Conservation (phyloP, 208 protist genomes). For the Phytomonas francai region DNA sequence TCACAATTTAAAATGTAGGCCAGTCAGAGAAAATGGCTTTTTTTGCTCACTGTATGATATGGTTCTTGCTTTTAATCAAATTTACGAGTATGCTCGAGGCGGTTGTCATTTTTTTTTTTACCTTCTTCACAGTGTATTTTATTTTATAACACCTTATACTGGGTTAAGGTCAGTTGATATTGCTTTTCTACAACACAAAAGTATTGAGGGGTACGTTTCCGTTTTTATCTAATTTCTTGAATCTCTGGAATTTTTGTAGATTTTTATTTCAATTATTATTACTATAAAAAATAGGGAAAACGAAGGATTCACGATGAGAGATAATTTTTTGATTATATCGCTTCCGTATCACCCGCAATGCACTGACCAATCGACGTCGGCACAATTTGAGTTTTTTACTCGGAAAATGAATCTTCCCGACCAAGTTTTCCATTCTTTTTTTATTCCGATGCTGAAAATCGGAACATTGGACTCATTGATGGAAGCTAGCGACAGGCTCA, state of each 20-base stretch:
- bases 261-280: conserved; percentile 10
- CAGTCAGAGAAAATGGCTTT: too few species aligned
- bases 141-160: background rate
- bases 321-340: conserved; percentile 72
- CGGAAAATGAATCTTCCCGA: conserved; percentile 56
- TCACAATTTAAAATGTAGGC: too few species aligned
- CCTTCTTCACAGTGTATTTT: conserved; percentile 1
- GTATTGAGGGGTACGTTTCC: background rate
- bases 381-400: conserved; percentile 69
- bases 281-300: background rate
- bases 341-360: conserved; percentile 70
- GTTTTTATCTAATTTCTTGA: conserved; percentile 7
- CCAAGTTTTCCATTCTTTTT: conserved; percentile 69
- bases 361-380: conserved; percentile 46
- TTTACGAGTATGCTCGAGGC: too few species aligned
- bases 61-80: too few species aligned
- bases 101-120: background rate
- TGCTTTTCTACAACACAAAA: background rate
- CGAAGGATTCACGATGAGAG: conserved; percentile 34
- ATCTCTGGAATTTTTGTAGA: conserved; percentile 12
- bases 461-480: conserved; percentile 88
- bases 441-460: conserved; percentile 67
- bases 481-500: conserved; percentile 83
- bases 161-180: background rate
- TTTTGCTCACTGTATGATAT: too few species aligned